Base-by-base conservation (phyloP, 805 yeast genomes). In the Starmerella vitae region DNA sequence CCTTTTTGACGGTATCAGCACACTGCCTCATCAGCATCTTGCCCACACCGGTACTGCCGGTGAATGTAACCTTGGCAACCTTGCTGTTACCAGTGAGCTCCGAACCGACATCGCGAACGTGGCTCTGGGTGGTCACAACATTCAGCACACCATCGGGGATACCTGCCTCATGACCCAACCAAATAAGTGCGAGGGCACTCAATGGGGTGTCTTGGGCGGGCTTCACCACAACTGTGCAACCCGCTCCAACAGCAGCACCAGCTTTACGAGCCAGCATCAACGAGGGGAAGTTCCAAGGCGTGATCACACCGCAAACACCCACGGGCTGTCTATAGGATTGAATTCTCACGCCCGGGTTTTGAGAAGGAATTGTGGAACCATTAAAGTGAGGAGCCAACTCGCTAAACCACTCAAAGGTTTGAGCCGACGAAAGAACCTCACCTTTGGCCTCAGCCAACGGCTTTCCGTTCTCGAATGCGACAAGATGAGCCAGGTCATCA, bases 351-450 rank as follows among this genome's bases (percentile, higher is more conserved):
- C 61, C 48, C 1, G 69, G 56, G 43, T 61, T 63, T 37, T 69
- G 63, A 2, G 83, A 70, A n/a, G 70, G 68, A 39, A 79, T 72
- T 14, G 68, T 61, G 46, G 75, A 77, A n/a, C 88, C 91, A 38
- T 72, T 62, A 20, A 71, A 58, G 49, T 84, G 68, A 29, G 84
- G 80, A 6, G 88, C 88, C 36, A 53, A 53, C 57, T 79, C 91
- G 24, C 93, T 67, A 55, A 75, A 86, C 95, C 96, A 86, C 54
- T 83, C 85, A 57, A 82, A 79, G 59, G 79, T 85, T 5, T 81
- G 71, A 1, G 83, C 78, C 8, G 79, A 76, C 49, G 76, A 74
- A 36, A 49, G 42, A 21, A 79, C 67, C 55, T 80, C 91, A 4
- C 85, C 86, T 36, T 61, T 54, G n/a, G 88, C 76, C 54, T 80